These are phyloP conservation scores for Penicillium canariense DNA, from an alignment of 495 filamentous ascomycete genomes.

Conservation along the genomic window DNA sequence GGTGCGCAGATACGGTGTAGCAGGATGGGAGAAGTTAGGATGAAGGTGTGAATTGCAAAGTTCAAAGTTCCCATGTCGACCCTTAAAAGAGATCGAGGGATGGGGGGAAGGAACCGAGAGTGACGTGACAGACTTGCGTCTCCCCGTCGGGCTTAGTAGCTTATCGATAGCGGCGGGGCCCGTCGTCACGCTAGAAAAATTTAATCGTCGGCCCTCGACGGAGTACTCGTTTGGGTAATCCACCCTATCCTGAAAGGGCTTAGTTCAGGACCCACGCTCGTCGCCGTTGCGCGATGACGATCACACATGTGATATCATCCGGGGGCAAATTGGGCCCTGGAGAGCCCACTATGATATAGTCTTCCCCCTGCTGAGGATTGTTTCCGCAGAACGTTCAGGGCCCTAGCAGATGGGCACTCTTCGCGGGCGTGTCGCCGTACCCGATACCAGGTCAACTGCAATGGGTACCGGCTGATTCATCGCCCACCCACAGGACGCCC, in stretches of 20 bases:
- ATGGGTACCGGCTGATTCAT: too few relatives aligned
- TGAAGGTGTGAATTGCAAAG: neutral
- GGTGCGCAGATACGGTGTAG: constrained; percentile 2
- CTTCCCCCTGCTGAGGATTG: neutral
- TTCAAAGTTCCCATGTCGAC: neutral
- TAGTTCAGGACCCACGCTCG: neutral
- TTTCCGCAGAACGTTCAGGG: neutral
- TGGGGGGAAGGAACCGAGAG: neutral
- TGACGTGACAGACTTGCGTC: constrained; percentile 43
- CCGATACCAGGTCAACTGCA: too few relatives aligned
- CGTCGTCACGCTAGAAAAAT: constrained; percentile 1
- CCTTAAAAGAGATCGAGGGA: too few relatives aligned
- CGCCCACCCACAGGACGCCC: too few relatives aligned
- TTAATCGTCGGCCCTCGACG: neutral
- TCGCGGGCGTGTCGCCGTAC: too few relatives aligned
- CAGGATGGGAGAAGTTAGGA: neutral
- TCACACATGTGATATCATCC: constrained; percentile 15
- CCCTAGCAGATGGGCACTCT: too few relatives aligned
- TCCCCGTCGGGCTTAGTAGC: constrained; percentile 1
- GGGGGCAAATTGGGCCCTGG: constrained; percentile 3
- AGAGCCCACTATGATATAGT: neutral
- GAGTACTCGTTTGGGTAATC: neutral
- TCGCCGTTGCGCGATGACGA: too few relatives aligned
- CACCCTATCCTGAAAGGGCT: constrained; percentile 11
- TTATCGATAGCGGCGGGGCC: constrained; percentile 5